phyloP scores from a whole-genome alignment of 345 rosid genomes.

The Combretum micranthum region DNA sequence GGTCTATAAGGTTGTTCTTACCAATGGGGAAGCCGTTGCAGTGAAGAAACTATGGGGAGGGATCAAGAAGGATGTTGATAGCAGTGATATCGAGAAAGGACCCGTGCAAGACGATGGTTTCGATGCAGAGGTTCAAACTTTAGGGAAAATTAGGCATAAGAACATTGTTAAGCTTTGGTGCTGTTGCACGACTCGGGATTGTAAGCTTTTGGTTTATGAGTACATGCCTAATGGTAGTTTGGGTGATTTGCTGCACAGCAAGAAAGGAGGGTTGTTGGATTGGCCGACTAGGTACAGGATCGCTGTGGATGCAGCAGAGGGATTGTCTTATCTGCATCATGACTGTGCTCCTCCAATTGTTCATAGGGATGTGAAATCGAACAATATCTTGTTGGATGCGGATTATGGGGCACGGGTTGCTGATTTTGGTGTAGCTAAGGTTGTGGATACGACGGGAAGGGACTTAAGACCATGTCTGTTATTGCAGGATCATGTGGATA shows the following conservation, averaged over 20 bases:
- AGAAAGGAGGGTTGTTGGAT: slow-evolving; percentile 70
- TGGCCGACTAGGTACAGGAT: slow-evolving; percentile 88
- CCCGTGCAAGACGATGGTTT: slow-evolving; percentile 64
- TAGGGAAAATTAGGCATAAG: slow-evolving; percentile 98
- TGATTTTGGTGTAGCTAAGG: slow-evolving; percentile 96
- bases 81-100: slow-evolving; percentile 62
- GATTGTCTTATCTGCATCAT: slow-evolving; percentile 90
- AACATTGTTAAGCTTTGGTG: slow-evolving; percentile 98
- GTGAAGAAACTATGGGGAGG: slow-evolving; percentile 91
- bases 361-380: slow-evolving; percentile 94
- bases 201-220: slow-evolving; percentile 96
- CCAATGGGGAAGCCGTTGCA: slow-evolving; percentile 79
- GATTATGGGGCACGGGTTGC: slow-evolving; percentile 95
- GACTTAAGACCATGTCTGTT: slow-evolving; percentile 82
- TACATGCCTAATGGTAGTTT: slow-evolving; percentile 96
- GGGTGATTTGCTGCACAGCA: slow-evolving; percentile 88
- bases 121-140: slow-evolving; percentile 76
- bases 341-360: slow-evolving; percentile 94
- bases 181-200: slow-evolving; percentile 78
- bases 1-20: slow-evolving; percentile 85
- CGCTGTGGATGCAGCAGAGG: slow-evolving; percentile 84
- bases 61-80: slow-evolving; percentile 36
- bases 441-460: slow-evolving; percentile 61
- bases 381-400: slow-evolving; percentile 82
- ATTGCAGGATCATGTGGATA: slow-evolving; percentile 98